A percentile compares a stretch with the other conserved stretches of the same genome.
These are phyloP conservation scores for Puccinellia tenuiflora DNA, from an alignment of 176 grass and related monocot genomes.

Conservation along the genomic window DNA sequence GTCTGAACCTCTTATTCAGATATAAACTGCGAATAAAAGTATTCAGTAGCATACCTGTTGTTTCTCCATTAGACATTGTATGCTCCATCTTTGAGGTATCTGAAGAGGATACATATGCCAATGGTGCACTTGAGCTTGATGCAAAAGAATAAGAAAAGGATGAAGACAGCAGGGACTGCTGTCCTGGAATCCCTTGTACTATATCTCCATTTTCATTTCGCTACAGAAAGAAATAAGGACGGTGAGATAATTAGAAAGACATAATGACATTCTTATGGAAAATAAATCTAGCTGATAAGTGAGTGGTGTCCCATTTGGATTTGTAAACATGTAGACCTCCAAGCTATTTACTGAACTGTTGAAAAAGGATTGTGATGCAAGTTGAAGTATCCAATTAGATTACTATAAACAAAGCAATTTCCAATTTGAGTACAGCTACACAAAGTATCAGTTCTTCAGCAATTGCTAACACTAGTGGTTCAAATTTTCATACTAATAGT, in stretches of 20 bases:
- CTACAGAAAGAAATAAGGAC: conserved; percentile 18
- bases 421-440: background rate
- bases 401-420: background rate
- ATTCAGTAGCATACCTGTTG: conserved; percentile 10
- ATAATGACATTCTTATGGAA: background rate
- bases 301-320: background rate
- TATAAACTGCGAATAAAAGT: background rate
- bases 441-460: background rate
- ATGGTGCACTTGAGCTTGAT: conserved; percentile 27
- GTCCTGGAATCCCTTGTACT: background rate
- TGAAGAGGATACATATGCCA: conserved; percentile 1
- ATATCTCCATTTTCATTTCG: background rate
- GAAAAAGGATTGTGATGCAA: background rate
- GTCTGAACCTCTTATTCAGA: conserved; percentile 3
- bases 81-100: background rate
- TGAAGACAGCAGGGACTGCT: background rate
- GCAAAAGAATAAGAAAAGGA: background rate
- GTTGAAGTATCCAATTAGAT: background rate
- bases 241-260: background rate
- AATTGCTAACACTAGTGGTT: background rate
- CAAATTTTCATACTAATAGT: background rate
- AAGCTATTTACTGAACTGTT: background rate
- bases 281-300: background rate
- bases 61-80: conserved; percentile 22
- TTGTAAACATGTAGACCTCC: background rate